Percentiles rank a stretch among this genome's conserved stretches.
Evolutionary conservation across 1,139 yeast species (phyloP).

Genomic region (Yueomyces sp.): DNA sequence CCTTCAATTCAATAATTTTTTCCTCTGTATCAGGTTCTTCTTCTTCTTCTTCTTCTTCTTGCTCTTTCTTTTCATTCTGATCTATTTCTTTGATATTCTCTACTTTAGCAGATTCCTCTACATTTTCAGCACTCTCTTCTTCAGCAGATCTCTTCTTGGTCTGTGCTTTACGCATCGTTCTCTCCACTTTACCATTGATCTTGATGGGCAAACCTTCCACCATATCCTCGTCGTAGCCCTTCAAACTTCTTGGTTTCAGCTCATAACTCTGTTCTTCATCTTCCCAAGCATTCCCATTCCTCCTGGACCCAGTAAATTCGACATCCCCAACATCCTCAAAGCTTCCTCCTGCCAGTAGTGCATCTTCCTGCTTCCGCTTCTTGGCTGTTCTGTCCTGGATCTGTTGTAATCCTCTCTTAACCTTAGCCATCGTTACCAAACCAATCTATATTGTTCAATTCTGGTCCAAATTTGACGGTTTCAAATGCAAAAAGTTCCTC

Average conservation of each 20-base stretch:
- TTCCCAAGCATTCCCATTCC: constrained; percentile 27
- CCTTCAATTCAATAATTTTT: constrained; percentile 51
- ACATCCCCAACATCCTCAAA: constrained; percentile 25
- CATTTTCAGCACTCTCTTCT: constrained; percentile 18
- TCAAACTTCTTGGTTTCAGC: constrained; percentile 37
- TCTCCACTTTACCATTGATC: constrained; percentile 53
- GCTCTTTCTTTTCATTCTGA: constrained; percentile 1
- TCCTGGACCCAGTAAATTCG: constrained; percentile 7
- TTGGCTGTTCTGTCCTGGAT: constrained; percentile 23
- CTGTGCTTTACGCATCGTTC: constrained; percentile 33
- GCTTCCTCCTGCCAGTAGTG: constrained; percentile 34
- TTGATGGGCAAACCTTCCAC: constrained; percentile 79
- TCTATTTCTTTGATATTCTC: constrained; percentile 15
- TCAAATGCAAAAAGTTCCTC: too few relatives aligned
- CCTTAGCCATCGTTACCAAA: constrained; percentile 13
- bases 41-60: constrained; percentile 28
- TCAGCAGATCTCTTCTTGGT: constrained; percentile 19
- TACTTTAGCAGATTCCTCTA: constrained; percentile 12
- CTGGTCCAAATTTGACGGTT: too few relatives aligned
- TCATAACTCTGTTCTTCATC: constrained; percentile 63
- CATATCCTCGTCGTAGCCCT: constrained; percentile 27
- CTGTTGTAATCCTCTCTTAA: constrained; percentile 16
- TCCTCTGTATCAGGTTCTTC: constrained; percentile 45
- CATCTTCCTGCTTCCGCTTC: constrained; percentile 43
- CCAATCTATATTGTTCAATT: too few relatives aligned